These are phyloP conservation scores for Globomyces pollinis-pini DNA, from an alignment of 192 early-diverging fungal genomes.

Conservation along the genomic window DNA sequence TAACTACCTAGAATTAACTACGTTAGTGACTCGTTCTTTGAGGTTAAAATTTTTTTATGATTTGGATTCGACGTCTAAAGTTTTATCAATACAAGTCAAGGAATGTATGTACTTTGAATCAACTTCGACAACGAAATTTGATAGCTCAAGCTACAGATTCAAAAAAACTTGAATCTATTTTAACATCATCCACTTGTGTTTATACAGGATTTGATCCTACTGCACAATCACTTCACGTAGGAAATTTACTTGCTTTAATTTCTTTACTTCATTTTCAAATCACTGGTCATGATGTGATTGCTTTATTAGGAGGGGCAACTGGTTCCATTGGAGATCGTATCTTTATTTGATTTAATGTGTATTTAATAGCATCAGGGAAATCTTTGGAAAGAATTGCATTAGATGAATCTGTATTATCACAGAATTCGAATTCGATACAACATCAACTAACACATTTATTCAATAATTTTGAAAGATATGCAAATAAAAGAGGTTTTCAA, in stretches of 20 bases:
- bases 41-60: too few species aligned
- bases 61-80: too few species aligned
- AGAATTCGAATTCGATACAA: conserved; percentile 62
- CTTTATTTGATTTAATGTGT: too few species aligned
- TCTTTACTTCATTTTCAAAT: conserved; percentile 79
- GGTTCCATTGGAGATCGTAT: conserved; percentile 91
- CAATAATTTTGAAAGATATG: conserved; percentile 19
- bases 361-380: conserved; percentile 79
- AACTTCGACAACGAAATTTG: too few species aligned
- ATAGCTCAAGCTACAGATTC: too few species aligned
- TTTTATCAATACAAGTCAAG: too few species aligned
- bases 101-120: too few species aligned
- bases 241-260: conserved; percentile 81
- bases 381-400: conserved; percentile 70
- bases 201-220: conserved; percentile 96
- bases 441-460: conserved; percentile 69
- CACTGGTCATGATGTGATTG: conserved; percentile 71
- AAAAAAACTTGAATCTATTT: background rate
- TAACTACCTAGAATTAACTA: too few species aligned
- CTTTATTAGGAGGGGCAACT: conserved; percentile 88
- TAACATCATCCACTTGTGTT: conserved; percentile 18
- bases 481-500: background rate
- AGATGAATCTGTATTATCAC: conserved; percentile 40
- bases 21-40: too few species aligned
- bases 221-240: conserved; percentile 80